phyloP scores from a whole-genome alignment of 805 yeast species.

The Grigorovia yakushimaensis region DNA sequence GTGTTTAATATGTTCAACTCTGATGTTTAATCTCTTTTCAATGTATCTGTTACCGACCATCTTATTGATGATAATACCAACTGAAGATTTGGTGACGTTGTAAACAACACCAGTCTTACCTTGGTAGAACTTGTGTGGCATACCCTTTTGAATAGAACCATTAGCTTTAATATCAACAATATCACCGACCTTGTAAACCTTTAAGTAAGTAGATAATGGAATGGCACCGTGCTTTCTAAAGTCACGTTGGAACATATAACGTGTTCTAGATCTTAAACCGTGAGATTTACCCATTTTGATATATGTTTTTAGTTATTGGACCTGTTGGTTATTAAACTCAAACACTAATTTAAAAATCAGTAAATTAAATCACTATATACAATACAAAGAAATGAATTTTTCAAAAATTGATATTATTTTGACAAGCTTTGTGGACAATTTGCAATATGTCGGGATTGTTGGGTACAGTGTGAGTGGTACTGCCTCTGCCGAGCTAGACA shows the following conservation, averaged over 20 bases:
- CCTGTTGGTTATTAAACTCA: neutral
- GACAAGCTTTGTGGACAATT: neutral
- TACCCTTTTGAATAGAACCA: slow-evolving; percentile 99
- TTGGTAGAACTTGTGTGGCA: slow-evolving; percentile 99
- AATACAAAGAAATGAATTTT: neutral
- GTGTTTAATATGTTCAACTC: slow-evolving; percentile 98
- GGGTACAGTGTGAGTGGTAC: too few relatives aligned
- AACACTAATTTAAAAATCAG: neutral
- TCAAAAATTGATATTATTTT: neutral
- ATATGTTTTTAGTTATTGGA: slow-evolving; percentile 15
- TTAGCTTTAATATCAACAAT: slow-evolving; percentile 99
- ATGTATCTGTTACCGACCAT: slow-evolving; percentile 98
- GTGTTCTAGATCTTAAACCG: slow-evolving; percentile 99
- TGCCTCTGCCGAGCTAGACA: too few relatives aligned
- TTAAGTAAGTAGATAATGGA: slow-evolving; percentile 93
- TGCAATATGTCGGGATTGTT: neutral
- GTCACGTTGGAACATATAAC: slow-evolving; percentile 99
- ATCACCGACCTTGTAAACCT: slow-evolving; percentile 97
- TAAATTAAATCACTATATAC: neutral
- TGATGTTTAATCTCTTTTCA: slow-evolving; percentile 97
- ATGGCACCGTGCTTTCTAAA: slow-evolving; percentile 92
- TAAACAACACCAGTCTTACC: slow-evolving; percentile 99
- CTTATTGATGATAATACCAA: slow-evolving; percentile 97
- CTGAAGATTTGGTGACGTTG: slow-evolving; percentile 98
- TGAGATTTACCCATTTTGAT: slow-evolving; percentile 45